Evolutionary conservation across 1,139 yeast genomes (phyloP), one percentile per base, ranked within the genome.

Genomic region (Meyerozyma elateridarum): DNA sequence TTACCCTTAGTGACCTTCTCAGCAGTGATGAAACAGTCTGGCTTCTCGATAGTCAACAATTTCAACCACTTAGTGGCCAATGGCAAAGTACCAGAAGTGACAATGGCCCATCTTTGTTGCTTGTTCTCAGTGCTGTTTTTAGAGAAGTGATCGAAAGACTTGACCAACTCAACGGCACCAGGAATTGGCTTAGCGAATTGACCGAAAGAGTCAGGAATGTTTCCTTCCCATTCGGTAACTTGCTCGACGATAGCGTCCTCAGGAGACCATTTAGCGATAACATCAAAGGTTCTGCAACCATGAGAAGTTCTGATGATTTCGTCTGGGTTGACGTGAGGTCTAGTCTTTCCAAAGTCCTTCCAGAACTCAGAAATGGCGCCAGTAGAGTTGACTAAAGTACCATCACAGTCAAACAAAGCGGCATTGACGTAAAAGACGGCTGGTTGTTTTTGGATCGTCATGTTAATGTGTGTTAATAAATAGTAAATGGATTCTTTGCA

Each of bases 261-360:
- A 37, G 91, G 89, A 45, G 85, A 78, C 73, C 80, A 79, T 56
- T 73, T 75, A 40, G 76, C 76, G 52, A 84, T 73, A 25, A 83
- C 84, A 54, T 85, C 95, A 45, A 74, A 73, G 12, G 93, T 83
- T 61, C 95, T 75, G 56, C 85, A 78, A 28, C 95, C 95, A 56
- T 85, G 95, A 19, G 85, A 76, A 29, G 83, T 77, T 57, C 77
- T 71, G 54, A 82, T 78, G 38, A 85, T 76, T 48, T 76, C 77
- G 36, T 76, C 79, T 15, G 85, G 76, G 59, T 79, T 76, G 39
- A 82, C 81, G 49, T 75, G 79, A 36, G 85, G 81, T 59, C 82
- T 72, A 46, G 76, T 72, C 54, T 75, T 64, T 42, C 83, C 85
- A 51, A 80, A 76, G 42, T 77, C 77, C 54, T 73, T 72, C 93